Conservation (phyloP, 495 filamentous ascomycete genomes). For the Podospora anserina region DNA sequence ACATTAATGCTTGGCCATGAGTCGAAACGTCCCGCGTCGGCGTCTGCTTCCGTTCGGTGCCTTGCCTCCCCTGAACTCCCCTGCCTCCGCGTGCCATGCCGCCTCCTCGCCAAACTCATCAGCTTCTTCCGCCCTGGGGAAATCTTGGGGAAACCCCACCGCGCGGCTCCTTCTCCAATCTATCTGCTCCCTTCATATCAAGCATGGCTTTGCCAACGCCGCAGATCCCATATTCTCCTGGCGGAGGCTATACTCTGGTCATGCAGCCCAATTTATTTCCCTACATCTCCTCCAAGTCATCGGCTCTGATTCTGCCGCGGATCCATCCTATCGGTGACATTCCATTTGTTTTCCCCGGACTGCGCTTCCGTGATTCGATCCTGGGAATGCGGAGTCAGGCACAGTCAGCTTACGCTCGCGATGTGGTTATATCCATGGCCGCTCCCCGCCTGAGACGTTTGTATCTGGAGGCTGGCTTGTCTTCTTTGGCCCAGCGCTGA, state of each 20-base stretch:
- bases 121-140: conserved; percentile 14
- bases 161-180: conserved; percentile 27
- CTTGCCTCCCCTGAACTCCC: not conserved
- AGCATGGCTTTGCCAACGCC: conserved; percentile 20
- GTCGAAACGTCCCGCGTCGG: conserved; percentile 13
- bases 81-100: conserved; percentile 11
- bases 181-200: conserved; percentile 28
- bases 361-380: conserved; percentile 26
- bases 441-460: conserved; percentile 5
- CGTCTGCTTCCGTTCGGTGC: conserved; percentile 17
- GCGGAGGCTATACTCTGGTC: conserved; percentile 29
- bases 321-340: conserved; percentile 35
- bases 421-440: conserved; percentile 19
- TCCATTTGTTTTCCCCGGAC: conserved; percentile 28
- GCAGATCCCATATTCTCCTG: conserved; percentile 28
- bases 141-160: conserved; percentile 25
- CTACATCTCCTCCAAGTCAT: conserved; percentile 19
- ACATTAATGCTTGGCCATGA: not conserved
- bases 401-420: conserved; percentile 1
- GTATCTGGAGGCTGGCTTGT: conserved; percentile 13
- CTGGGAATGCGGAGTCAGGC: conserved; percentile 25
- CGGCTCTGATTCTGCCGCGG: conserved; percentile 29
- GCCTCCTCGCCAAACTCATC: conserved; percentile 2
- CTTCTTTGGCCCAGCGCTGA: conserved; percentile 22
- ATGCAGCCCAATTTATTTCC: conserved; percentile 32